Evolutionary conservation across 2,329 filamentous ascomycete species (phyloP).

Genomic region (Colletotrichum somersetense): DNA sequence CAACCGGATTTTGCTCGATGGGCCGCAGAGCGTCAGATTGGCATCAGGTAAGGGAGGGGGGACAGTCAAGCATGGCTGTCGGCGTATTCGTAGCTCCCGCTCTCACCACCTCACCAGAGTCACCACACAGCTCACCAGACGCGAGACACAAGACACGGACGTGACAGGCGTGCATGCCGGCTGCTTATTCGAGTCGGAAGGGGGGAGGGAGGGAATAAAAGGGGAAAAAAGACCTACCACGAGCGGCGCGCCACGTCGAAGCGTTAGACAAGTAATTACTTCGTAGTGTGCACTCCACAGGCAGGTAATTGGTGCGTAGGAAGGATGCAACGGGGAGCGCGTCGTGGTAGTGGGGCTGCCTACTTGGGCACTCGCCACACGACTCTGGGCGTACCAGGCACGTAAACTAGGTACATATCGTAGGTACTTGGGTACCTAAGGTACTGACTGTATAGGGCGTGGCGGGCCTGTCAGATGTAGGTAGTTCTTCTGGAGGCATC

Average conservation of each 20-base stretch:
- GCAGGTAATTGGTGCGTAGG: not conserved
- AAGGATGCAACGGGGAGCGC: not conserved
- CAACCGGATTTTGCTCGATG: not conserved
- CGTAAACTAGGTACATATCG: too few species aligned
- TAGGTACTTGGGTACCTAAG: too few species aligned
- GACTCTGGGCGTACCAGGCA: too few species aligned
- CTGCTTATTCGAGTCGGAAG: not conserved
- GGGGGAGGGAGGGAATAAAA: too few species aligned
- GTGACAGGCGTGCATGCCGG: not conserved
- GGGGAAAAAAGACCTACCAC: not conserved
- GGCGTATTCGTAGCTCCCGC: not conserved
- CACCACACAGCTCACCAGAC: not conserved
- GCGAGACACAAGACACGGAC: not conserved
- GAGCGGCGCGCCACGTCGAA: constrained; percentile 6
- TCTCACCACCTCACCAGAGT: not conserved
- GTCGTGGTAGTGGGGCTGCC: not conserved
- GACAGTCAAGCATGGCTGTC: not conserved
- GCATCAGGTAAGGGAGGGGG: constrained; percentile 3
- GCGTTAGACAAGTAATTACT: not conserved
- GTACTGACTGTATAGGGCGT: not conserved
- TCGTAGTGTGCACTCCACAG: not conserved
- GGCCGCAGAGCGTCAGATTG: constrained; percentile 16
- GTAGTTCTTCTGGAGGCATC: not conserved
- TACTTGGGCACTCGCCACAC: constrained; percentile 34
- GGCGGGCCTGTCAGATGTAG: not conserved